Base-by-base conservation (phyloP, 495 filamentous ascomycete genomes). In the Cudoniella acicularis region DNA sequence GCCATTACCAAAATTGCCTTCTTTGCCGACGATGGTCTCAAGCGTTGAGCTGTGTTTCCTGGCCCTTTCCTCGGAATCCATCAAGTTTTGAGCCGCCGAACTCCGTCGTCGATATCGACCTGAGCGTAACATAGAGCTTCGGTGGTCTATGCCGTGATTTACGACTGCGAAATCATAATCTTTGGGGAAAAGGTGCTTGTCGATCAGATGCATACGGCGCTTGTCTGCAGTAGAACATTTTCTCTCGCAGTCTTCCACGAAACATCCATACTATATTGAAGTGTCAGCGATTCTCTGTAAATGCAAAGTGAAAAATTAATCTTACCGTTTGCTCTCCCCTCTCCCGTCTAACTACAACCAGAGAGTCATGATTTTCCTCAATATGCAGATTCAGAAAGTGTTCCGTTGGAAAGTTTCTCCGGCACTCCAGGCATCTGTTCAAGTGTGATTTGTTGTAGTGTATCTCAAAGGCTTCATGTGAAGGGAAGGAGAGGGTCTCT, bases 111-210 rank as follows among this genome's bases (percentile, higher is more conserved):
- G 43, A 49, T 65, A 63, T 23, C 55, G 49, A 40, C 60, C 66
- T 17, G 78, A 70, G 20, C 80, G 75, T 4, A 98, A 73, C 72
- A 98, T 79, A 4, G 92, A 94, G 21, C 75, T 86, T 48, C 89
- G 81, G 45, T 86, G 86, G 65, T 97, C 94, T 49, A 97, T 88
- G 25, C 94, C 94, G 57, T 91, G 83, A 62, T 92, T 89, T 0
- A 96, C 86, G 26, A 97, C 82, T 21, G 82, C 84, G 69, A 96
- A 98, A 68, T 97, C 93, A 68, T 92, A 98, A 58, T 89, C 88
- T 73, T 83, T 86, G 3, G 93, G 94, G 70, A 94, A 98, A 77
- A 88, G 83, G 66, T 98, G 94, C 72, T 96, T 97, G 70, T 96
- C 93, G 57, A 93, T 89, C 22, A 96, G 73, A 73, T 98, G 94